Base-by-base conservation (phyloP, 2,329 filamentous ascomycete species). In the Monilinia fructicola region DNA sequence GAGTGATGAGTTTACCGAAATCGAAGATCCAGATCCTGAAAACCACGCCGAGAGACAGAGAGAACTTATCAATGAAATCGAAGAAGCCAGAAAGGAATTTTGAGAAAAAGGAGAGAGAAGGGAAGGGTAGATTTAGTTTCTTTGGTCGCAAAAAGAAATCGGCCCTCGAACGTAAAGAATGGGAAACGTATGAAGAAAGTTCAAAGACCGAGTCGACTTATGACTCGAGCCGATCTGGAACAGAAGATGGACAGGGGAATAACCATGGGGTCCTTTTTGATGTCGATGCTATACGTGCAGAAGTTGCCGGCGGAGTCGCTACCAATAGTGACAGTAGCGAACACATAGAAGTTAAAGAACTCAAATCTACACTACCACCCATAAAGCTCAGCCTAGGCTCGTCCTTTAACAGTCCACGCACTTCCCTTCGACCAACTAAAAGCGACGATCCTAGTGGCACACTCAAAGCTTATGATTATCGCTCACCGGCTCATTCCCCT, bases 1-100 rank as follows among this genome's bases (percentile, higher is more conserved):
- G 74, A 93, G 90, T 70, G 93, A 97, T 73, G 94, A 98, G 76
- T 99, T 98, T 75, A 89, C 86, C 0, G 95, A 99, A 78, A 98
- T 99, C 68, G 95, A 98, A 76, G 95, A 99, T 72, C 93, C 95
- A 0, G 95, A 99, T 74, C 95, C 95, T 0, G 95, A 98, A 0
- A 94, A 96, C 72, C 94, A 98, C 78, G 84, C 87, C 61, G 85
- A 92, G 76, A 85, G 93, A 58, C 95, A 99, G 78, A 85, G 93
- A 66, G 94, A 98, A 78, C 85, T 99, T 53, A 97, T 99, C 76
- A 93, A 90, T 73, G 95, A 99, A 78, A 97, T 99, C 63, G 94
- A 98, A 76, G 93, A 96, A 78, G 95, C 95, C 9, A 87, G 95
- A 48, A 93, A 90, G 75, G 88, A 95, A 74, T 84, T 96, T 96